Conservation (phyloP, 1,284 basidiomycete species). For the Rhodotorula sp. region DNA sequence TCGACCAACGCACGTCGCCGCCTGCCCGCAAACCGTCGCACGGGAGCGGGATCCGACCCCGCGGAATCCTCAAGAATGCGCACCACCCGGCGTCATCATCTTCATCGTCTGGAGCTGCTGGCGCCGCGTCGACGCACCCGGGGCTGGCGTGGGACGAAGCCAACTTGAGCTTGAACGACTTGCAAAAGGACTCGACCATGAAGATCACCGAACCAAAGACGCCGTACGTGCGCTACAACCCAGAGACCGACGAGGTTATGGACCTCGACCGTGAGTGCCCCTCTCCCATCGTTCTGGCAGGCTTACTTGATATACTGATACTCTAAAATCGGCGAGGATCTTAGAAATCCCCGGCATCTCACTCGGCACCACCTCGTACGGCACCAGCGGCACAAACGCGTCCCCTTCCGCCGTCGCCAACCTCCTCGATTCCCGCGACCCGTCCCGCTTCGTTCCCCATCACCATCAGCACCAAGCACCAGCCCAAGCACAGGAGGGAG, state of each 20-base stretch:
- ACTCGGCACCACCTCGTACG: constrained; percentile 37
- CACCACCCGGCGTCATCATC: constrained; percentile 1
- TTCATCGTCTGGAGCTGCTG: neutral
- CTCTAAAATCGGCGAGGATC: no score
- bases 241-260: constrained; percentile 46
- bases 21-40: constrained; percentile 14
- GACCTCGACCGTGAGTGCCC: constrained; percentile 42
- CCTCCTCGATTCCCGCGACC: neutral
- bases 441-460: neutral
- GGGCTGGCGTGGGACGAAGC: constrained; percentile 43
- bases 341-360: constrained; percentile 46
- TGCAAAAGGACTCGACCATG: constrained; percentile 41
- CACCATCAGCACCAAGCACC: neutral
- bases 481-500: neutral
- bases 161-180: constrained; percentile 44
- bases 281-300: no score
- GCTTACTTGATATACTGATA: no score
- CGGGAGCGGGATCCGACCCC: constrained; percentile 15
- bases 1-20: neutral
- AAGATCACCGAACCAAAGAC: constrained; percentile 45
- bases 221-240: constrained; percentile 45
- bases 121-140: neutral
- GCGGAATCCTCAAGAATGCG: constrained; percentile 44
- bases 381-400: neutral
- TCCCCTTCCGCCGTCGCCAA: neutral